Percentiles rank a stretch among this genome's conserved stretches.
Evolutionary conservation across 2,329 filamentous ascomycete genomes (phyloP).

Genomic region (Thielaviopsis punctulata): DNA sequence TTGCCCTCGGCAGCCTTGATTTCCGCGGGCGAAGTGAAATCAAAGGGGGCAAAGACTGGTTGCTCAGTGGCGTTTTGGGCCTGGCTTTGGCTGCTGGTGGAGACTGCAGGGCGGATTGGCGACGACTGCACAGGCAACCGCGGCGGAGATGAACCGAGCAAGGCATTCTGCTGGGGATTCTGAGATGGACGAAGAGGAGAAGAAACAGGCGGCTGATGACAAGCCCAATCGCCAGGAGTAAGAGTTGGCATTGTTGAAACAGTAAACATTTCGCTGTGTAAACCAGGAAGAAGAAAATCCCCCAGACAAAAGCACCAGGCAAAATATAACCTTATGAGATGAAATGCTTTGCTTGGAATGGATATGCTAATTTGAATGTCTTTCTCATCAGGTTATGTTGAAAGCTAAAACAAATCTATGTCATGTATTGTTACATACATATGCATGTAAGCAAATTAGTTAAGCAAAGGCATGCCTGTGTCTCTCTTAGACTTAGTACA

Average conservation of each 20-base stretch:
- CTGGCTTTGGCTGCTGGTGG: constrained; percentile 25
- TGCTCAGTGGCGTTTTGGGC: background rate
- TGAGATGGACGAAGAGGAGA: constrained; percentile 45
- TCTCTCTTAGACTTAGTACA: too few species aligned
- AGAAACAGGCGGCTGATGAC: constrained; percentile 21
- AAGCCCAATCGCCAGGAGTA: constrained; percentile 24
- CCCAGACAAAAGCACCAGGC: too few species aligned
- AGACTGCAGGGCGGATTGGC: constrained; percentile 17
- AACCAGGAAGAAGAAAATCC: constrained; percentile 1
- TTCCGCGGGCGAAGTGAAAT: background rate
- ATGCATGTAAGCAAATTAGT: too few species aligned
- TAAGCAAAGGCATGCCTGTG: too few species aligned
- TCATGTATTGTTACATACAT: too few species aligned
- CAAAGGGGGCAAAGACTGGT: background rate
- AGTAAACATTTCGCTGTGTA: constrained; percentile 22
- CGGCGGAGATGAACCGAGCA: constrained; percentile 8
- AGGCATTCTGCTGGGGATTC: constrained; percentile 15
- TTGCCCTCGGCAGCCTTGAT: background rate
- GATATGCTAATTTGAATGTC: too few species aligned
- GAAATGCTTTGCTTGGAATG: too few species aligned
- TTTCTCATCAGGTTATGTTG: too few species aligned
- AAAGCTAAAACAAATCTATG: too few species aligned
- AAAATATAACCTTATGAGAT: too few species aligned
- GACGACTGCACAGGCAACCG: constrained; percentile 4
- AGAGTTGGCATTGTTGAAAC: constrained; percentile 27